Percentiles rank a stretch among this genome's conserved stretches.
Conservation (phyloP, 2,329 filamentous ascomycete species). For the Penicillium paneum region DNA sequence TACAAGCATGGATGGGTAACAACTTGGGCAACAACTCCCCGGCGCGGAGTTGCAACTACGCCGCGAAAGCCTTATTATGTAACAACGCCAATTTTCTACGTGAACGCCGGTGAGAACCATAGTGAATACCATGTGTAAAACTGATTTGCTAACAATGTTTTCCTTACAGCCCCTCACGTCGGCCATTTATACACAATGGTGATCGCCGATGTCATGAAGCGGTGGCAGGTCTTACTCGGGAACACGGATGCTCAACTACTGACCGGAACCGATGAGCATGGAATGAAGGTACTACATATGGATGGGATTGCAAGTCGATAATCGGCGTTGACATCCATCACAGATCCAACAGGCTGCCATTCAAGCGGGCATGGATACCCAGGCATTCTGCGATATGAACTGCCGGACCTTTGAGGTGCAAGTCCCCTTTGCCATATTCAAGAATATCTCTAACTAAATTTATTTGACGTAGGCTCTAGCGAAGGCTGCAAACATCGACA, state of each 20-base stretch:
- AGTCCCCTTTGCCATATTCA: neutral
- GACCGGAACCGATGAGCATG: constrained; percentile 96
- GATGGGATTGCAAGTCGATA: neutral
- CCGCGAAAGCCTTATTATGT: constrained; percentile 75
- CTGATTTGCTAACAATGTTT: neutral
- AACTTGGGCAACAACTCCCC: constrained; percentile 15
- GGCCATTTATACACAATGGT: constrained; percentile 94
- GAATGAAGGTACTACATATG: constrained; percentile 65
- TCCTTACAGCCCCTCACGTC: constrained; percentile 76
- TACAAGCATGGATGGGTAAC: constrained; percentile 23
- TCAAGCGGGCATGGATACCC: constrained; percentile 66
- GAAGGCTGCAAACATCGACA: constrained; percentile 62
- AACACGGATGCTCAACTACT: constrained; percentile 65
- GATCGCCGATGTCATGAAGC: constrained; percentile 83
- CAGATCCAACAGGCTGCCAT: constrained; percentile 79
- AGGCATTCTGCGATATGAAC: constrained; percentile 84
- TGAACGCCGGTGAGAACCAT: constrained; percentile 72
- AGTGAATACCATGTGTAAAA: neutral
- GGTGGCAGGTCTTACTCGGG: constrained; percentile 79
- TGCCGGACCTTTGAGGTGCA: constrained; percentile 69
- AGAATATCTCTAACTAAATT: neutral
- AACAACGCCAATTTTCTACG: constrained; percentile 97
- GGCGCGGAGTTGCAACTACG: constrained; percentile 31
- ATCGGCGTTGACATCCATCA: constrained; percentile 15
- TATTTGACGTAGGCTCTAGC: constrained; percentile 58